phyloP scores from a whole-genome alignment of 495 filamentous ascomycete genomes.

The Talaromyces adpressus region DNA sequence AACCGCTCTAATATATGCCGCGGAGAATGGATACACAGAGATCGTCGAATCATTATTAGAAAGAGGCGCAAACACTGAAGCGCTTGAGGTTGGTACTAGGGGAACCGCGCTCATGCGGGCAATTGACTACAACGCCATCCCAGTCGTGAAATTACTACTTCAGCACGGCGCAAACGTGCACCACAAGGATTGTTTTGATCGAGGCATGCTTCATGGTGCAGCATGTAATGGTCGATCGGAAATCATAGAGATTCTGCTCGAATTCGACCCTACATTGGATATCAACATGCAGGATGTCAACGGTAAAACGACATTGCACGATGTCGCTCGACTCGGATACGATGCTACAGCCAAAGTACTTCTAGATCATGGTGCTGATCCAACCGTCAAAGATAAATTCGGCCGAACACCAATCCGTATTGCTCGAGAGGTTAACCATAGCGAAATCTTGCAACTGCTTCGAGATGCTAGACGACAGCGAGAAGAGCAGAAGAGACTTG shows the following conservation, averaged over 20 bases:
- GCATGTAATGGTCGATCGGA: background rate
- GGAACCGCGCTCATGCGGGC: background rate
- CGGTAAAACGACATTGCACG: slow-evolving; percentile 13
- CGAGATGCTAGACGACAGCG: background rate
- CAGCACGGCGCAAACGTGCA: background rate
- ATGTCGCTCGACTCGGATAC: slow-evolving; percentile 13
- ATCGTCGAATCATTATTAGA: background rate
- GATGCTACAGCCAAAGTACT: slow-evolving; percentile 8
- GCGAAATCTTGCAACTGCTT: background rate
- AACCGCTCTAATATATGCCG: background rate
- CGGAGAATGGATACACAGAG: background rate
- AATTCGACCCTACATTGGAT: background rate
- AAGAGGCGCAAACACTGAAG: background rate
- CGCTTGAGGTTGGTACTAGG: background rate
- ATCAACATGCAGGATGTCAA: slow-evolving; percentile 2
- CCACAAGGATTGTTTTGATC: background rate
- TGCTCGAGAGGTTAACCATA: background rate
- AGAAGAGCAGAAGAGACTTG: background rate
- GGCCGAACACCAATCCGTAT: slow-evolving; percentile 6
- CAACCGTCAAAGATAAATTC: slow-evolving; percentile 10
- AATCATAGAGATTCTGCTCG: slow-evolving; percentile 5
- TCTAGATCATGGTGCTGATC: slow-evolving; percentile 15
- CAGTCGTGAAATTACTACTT: background rate
- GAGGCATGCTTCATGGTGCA: slow-evolving; percentile 2
- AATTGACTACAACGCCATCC: background rate